These are phyloP conservation scores for Mycotypha africana DNA, from an alignment of 371 early-diverging fungal genomes.

Conservation along the genomic window DNA sequence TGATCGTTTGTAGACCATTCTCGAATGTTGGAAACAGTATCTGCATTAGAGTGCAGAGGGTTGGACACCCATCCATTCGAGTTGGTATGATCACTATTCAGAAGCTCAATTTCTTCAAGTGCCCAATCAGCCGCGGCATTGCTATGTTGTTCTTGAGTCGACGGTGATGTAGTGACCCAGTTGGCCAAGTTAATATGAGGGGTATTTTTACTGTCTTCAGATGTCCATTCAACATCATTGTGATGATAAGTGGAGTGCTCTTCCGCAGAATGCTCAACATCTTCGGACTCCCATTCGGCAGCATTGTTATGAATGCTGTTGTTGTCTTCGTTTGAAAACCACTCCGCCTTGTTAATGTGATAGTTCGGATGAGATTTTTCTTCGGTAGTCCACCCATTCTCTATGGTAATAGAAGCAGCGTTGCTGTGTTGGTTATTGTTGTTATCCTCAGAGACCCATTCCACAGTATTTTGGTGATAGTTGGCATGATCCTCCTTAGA, in stretches of 20 bases:
- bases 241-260: not conserved
- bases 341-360: conserved; percentile 9
- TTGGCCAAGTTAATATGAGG: not conserved
- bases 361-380: not conserved
- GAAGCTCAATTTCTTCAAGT: conserved; percentile 8
- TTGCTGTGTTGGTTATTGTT: conserved; percentile 2
- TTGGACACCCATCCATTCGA: no score
- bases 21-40: not conserved
- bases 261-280: not conserved
- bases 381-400: conserved; percentile 1
- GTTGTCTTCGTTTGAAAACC: conserved; percentile 7
- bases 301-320: conserved; percentile 1
- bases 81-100: conserved; percentile 7
- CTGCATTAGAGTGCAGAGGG: no score
- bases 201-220: not conserved
- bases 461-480: conserved; percentile 11
- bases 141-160: not conserved
- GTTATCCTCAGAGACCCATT: conserved; percentile 13
- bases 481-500: no score
- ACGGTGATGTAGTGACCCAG: no score
- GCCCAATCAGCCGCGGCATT: no score
- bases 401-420: no score
- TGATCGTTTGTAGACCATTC: not conserved
- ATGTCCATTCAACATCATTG: not conserved
- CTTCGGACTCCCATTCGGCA: conserved; percentile 5